Percentiles rank a stretch among this genome's conserved stretches.
Conservation (phyloP, 1,139 yeast species). For the Pichia sp. region DNA sequence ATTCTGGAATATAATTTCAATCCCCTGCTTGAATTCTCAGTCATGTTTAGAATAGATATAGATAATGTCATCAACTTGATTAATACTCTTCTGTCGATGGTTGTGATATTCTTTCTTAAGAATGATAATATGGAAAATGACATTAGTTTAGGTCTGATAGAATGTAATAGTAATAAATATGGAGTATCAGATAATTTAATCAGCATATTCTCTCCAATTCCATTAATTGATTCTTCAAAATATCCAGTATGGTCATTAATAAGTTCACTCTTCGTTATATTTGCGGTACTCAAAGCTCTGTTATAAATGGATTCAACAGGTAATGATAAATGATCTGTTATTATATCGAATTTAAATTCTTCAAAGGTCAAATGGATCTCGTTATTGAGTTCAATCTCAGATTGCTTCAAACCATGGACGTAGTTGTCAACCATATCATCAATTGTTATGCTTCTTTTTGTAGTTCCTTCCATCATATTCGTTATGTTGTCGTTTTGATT, state of each 20-base stretch:
- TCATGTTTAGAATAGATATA: conserved; percentile 13
- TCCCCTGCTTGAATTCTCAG: conserved; percentile 7
- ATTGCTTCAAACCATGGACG: neutral
- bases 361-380: conserved; percentile 21
- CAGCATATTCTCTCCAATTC: conserved; percentile 6
- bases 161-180: conserved; percentile 24
- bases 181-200: conserved; percentile 21
- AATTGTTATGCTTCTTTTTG: neutral
- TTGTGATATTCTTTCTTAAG: conserved; percentile 12
- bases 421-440: conserved; percentile 4
- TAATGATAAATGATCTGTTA: conserved; percentile 21
- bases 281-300: neutral
- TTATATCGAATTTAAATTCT: conserved; percentile 29
- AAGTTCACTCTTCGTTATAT: neutral
- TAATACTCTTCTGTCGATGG: neutral
- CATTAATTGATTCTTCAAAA: neutral
- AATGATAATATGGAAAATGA: conserved; percentile 20
- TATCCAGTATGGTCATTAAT: neutral
- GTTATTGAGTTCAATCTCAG: neutral
- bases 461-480: conserved; percentile 3
- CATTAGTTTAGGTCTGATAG: conserved; percentile 21
- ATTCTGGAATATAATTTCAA: conserved; percentile 13
- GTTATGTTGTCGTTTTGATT: neutral
- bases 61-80: conserved; percentile 4
- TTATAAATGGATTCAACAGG: conserved; percentile 1